phyloP scores from a whole-genome alignment of 176 grass and related monocot species.

The Oryza coarctata region DNA sequence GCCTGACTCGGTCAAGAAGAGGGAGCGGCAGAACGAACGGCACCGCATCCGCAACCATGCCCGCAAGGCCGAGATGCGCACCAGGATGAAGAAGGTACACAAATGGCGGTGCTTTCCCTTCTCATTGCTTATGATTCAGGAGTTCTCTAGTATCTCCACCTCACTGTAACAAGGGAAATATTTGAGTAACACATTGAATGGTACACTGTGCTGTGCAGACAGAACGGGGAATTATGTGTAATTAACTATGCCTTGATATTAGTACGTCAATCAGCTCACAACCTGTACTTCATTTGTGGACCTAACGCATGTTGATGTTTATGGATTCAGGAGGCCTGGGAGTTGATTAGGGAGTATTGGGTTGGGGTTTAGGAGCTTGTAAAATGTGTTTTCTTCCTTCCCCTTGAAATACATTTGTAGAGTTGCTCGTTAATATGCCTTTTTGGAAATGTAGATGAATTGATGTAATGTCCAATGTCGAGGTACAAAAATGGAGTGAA shows the following conservation, averaged over 20 bases:
- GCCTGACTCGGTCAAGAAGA: slow-evolving; percentile 62
- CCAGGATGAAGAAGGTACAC: slow-evolving; percentile 70
- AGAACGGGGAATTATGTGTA: neutral
- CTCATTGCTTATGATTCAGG: neutral
- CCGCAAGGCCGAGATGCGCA: slow-evolving; percentile 77
- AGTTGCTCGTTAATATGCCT: neutral
- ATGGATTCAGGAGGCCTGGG: neutral
- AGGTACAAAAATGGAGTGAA: neutral
- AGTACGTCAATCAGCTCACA: neutral
- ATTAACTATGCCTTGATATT: neutral
- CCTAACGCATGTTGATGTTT: neutral
- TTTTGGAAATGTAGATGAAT: neutral
- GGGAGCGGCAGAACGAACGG: slow-evolving; percentile 67
- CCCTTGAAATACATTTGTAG: neutral
- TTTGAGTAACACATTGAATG: neutral
- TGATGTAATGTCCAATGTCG: neutral
- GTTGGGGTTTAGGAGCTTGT: neutral
- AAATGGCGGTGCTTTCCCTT: neutral
- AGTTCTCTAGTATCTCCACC: neutral
- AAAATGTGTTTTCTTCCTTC: neutral
- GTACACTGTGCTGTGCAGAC: neutral
- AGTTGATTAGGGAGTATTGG: neutral
- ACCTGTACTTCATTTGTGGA: neutral
- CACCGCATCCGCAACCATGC: slow-evolving; percentile 63
- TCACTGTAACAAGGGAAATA: neutral